phyloP scores from a whole-genome alignment of 768 basidiomycete genomes.

The Boletus patriciae region DNA sequence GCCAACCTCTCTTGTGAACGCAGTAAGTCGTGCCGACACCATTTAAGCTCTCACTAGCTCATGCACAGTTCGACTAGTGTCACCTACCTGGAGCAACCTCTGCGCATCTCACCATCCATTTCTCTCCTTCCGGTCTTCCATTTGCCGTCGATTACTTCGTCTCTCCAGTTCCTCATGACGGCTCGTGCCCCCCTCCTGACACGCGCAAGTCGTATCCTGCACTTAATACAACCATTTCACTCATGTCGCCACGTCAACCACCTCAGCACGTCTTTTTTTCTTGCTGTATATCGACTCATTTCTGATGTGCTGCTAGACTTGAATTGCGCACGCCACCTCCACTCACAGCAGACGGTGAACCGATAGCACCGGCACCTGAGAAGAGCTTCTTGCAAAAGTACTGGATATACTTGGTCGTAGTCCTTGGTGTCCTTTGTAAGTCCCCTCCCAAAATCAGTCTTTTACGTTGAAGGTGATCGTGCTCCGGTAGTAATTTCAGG shows the following conservation, averaged over 20 bases:
- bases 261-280: conserved; percentile 49
- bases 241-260: conserved; percentile 49
- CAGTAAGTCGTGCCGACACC: conserved; percentile 55
- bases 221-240: conserved; percentile 53
- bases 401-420: conserved; percentile 77
- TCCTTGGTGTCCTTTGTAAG: conserved; percentile 60
- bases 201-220: conserved; percentile 31
- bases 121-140: conserved; percentile 46
- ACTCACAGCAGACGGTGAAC: conserved; percentile 63
- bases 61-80: conserved; percentile 49
- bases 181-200: conserved; percentile 49
- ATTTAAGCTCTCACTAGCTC: conserved; percentile 18
- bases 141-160: conserved; percentile 74
- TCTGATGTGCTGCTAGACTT: conserved; percentile 46
- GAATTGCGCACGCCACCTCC: conserved; percentile 67
- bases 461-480: neutral
- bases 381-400: conserved; percentile 87
- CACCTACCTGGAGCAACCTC: conserved; percentile 54
- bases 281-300: neutral
- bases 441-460: conserved; percentile 10
- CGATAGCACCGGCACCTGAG: conserved; percentile 59
- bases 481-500: conserved; percentile 29
- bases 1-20: conserved; percentile 38
- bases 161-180: conserved; percentile 64
- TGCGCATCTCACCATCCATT: conserved; percentile 60